Base-by-base conservation (phyloP, 2,329 filamentous ascomycete genomes). In the Botrytis squamosa region DNA sequence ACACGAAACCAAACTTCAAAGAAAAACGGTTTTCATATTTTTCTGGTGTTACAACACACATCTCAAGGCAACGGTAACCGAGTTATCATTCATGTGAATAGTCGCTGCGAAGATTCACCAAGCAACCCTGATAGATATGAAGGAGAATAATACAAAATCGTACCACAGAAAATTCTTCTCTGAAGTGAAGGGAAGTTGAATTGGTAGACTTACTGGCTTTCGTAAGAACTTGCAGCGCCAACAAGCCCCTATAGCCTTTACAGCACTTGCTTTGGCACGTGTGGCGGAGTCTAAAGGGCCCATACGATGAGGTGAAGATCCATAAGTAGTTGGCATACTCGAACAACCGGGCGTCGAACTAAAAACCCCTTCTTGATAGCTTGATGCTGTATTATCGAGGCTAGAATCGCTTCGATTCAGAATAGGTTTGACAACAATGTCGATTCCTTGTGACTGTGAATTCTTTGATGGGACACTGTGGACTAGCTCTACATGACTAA, bases 181-280 rank as follows among this genome's bases (percentile, higher is more conserved):
- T 6, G 12, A 42, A 6, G 29, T 4, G 20, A 38, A 29, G 9
- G 10, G 40, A 16, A 25, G 1, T 25, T 25, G 33, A 2, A 57
- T 42, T 25, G 36, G 3, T 20, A 22, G 22, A 63, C 74, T 71
- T 74, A 75, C 75, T 49, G 60, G 57, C 59, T 76, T 75, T 59
- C 72, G 64, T 62, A 76, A 44, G 40, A 76, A 71, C 36, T 70
- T 75, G 22, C 75, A 76, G 25, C 74, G 72, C 75, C 74, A 76
- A 59, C 75, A 76, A 59, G 75, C 74, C 18, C 75, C 75, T 38
- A 75, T 59, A 18, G 75, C 72, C n/a, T 73, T 74, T 1, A 76
- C 75, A 4, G 75, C 74, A 42, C 73, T 75, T 44, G 64, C 72
- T 36, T 74, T 74, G 18, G 74, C 72, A n/a, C 71, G 68, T 8